Evolutionary conservation across 2,329 filamentous ascomycete genomes (phyloP), one percentile per base, ranked within the genome.

Genomic region (Neonectria faginata): DNA sequence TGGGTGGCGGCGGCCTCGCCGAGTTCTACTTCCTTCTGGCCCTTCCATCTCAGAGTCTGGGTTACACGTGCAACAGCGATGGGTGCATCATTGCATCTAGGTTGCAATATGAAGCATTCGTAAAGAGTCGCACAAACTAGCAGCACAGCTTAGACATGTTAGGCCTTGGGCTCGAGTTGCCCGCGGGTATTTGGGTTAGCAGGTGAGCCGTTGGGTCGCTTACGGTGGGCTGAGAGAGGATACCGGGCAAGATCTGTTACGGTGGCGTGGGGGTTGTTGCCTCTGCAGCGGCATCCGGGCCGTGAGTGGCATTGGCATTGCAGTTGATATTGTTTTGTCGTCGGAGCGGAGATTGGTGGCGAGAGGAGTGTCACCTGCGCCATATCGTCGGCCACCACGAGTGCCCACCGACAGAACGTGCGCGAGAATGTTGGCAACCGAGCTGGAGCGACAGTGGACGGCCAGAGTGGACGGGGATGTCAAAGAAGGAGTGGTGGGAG

Each of bases 21-120:
- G 67, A 64, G 63, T 65, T 65, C 67, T 57, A 66, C 66, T 67
- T 67, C 69, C 36, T 42, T 59, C 60, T 65, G 62, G 69, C 66
- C 72, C 68, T 71, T 56, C 67, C 69, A 67, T 70, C 63, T 67
- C 64, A 51, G 60, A 55, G 71, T 70, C 64, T 70, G 44, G 60
- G 65, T 59, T 58, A 67, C 58, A 65, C 54, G 50, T 70, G 66
- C 54, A 67, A 61, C 54, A 64, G 58, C 62, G 60, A 68, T 64
- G 53, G 62, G 63, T 70, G 58, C 62, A 66, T 67, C 53, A 73
- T 67, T 70, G 60, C 67, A 69, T 68, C 62, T 52, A 36, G 59
- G 61, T 67, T 70, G 61, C 71, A 67, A 62, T 67, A 70, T 68
- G 58, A 58, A 60, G 64, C 64, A 69, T 71, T 69, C 61, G 51